phyloP scores from a whole-genome alignment of 2,329 filamentous ascomycete species.

The Myriosclerotinia curreyana region DNA sequence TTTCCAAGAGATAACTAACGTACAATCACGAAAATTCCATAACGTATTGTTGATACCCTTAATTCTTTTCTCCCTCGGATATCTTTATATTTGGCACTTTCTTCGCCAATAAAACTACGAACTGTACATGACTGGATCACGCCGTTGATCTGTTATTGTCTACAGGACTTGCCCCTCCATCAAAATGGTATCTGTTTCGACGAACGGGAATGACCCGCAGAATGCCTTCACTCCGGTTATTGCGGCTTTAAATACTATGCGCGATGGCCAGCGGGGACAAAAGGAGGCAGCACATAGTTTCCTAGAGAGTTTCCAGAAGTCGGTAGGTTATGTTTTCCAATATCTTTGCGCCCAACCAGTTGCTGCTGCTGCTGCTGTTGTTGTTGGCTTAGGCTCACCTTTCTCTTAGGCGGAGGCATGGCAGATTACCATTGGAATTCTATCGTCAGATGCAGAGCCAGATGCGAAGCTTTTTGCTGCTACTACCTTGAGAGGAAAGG shows the following conservation, averaged over 20 bases:
- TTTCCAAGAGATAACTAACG: constrained; percentile 6
- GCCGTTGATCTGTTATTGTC: constrained; percentile 21
- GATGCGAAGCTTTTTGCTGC: constrained; percentile 94
- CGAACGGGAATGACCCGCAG: constrained; percentile 59
- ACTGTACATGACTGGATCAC: constrained; percentile 23
- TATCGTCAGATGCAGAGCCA: constrained; percentile 76
- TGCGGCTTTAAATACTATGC: constrained; percentile 87
- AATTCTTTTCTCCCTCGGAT: not conserved
- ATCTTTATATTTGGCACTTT: not conserved
- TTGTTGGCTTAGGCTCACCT: constrained; percentile 29
- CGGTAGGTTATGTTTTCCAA: constrained; percentile 56
- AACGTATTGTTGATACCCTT: not conserved
- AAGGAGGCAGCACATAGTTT: constrained; percentile 91
- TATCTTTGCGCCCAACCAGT: constrained; percentile 22
- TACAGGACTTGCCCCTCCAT: constrained; percentile 35
- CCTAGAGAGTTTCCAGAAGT: constrained; percentile 96
- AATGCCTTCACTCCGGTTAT: constrained; percentile 82
- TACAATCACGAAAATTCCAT: not conserved
- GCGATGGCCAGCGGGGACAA: constrained; percentile 73
- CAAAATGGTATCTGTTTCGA: constrained; percentile 38
- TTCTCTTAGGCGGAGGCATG: constrained; percentile 74
- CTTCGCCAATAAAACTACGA: not conserved
- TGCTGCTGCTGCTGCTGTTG: constrained; percentile 8
- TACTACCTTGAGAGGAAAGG: constrained; percentile 97
- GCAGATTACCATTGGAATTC: constrained; percentile 80